These are phyloP conservation scores for Papiliotrema terrestris DNA, from an alignment of 1,284 basidiomycete species.

Conservation along the genomic window DNA sequence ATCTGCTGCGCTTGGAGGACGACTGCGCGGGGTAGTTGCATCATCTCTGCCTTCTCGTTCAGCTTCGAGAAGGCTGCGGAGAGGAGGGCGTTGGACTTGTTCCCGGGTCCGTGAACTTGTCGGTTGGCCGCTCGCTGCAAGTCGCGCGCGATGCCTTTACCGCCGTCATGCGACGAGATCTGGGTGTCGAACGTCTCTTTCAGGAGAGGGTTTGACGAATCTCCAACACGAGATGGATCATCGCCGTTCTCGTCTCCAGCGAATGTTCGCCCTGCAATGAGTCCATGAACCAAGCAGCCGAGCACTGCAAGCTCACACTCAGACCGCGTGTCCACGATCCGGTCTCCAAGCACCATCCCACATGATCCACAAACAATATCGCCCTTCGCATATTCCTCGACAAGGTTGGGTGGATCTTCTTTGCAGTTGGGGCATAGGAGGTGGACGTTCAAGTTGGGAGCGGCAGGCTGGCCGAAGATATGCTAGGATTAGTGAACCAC, in stretches of 20 bases:
- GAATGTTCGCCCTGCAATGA: slow-evolving; percentile 70
- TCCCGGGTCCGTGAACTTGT: slow-evolving; percentile 67
- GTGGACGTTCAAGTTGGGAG: slow-evolving; percentile 70
- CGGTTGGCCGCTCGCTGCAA: slow-evolving; percentile 75
- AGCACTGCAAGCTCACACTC: slow-evolving; percentile 64
- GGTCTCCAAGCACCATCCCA: slow-evolving; percentile 90
- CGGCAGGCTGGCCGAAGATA: slow-evolving; percentile 55
- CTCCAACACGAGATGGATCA: slow-evolving; percentile 99
- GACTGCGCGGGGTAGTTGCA: slow-evolving; percentile 84
- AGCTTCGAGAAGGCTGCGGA: slow-evolving; percentile 90
- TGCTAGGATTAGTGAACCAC: neutral
- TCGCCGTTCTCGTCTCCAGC: slow-evolving; percentile 95
- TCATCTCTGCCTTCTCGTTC: slow-evolving; percentile 89
- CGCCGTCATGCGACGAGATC: slow-evolving; percentile 87
- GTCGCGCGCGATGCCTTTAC: slow-evolving; percentile 85
- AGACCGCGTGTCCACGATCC: slow-evolving; percentile 94
- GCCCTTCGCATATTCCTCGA: slow-evolving; percentile 96
- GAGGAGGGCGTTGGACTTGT: slow-evolving; percentile 83
- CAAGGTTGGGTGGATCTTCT: slow-evolving; percentile 85
- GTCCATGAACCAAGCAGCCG: neutral
- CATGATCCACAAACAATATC: slow-evolving; percentile 94
- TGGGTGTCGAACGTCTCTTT: slow-evolving; percentile 66
- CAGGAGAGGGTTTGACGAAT: slow-evolving; percentile 85
- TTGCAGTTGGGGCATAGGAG: slow-evolving; percentile 93
- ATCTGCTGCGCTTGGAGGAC: slow-evolving; percentile 73